Conservation (phyloP, 176 grass and related monocot species). For the Tillandsia fasciculata region DNA sequence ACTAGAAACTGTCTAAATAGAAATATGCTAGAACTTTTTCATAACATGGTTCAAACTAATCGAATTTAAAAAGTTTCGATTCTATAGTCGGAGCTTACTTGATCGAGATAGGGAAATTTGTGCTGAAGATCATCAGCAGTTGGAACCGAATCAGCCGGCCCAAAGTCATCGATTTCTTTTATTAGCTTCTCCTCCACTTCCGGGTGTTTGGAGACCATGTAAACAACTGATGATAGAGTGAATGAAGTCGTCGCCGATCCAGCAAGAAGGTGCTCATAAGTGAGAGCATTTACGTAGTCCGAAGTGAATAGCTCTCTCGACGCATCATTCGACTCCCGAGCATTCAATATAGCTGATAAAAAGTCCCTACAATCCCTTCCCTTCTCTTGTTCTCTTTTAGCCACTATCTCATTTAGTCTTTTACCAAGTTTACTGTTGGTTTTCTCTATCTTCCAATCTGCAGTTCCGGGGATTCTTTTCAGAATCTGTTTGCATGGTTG, state of each 20-base stretch:
- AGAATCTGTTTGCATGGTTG: conserved; percentile 29
- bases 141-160: conserved; percentile 22
- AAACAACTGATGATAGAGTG: conserved; percentile 52
- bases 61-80: too few relatives aligned
- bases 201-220: conserved; percentile 56
- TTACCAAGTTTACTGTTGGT: conserved; percentile 45
- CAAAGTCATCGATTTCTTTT: conserved; percentile 42
- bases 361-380: conserved; percentile 34
- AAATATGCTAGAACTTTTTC: not conserved
- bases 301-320: conserved; percentile 47
- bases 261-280: conserved; percentile 81
- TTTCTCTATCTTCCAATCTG: conserved; percentile 39
- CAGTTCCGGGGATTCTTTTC: conserved; percentile 31
- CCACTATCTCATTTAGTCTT: conserved; percentile 43
- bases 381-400: conserved; percentile 12
- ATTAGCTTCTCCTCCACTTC: conserved; percentile 57
- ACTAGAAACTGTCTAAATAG: not conserved
- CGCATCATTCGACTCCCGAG: conserved; percentile 28
- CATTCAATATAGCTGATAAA: conserved; percentile 53
- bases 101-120: conserved; percentile 62
- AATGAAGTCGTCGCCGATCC: conserved; percentile 65
- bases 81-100: conserved; percentile 13
- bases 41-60: not conserved
- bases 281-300: conserved; percentile 65
- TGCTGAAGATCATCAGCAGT: conserved; percentile 37